Base-by-base conservation (phyloP, 768 basidiomycete species). In the Kwoniella sp. region DNA sequence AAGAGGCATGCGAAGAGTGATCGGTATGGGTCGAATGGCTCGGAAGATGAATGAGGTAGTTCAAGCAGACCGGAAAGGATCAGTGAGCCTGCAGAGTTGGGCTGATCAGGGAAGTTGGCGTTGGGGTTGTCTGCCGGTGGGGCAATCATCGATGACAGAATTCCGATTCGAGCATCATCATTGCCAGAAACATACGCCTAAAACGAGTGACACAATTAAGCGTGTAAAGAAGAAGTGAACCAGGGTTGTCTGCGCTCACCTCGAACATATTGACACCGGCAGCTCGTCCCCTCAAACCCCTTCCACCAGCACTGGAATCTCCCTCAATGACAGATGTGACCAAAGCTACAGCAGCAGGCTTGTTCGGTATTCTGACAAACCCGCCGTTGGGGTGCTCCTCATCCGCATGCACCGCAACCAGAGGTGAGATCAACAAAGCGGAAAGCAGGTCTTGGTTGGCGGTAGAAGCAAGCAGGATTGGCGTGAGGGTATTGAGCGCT, bases 271-370 rank as follows among this genome's bases (percentile, higher is more conserved):
- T 83, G 9, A 89, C 85, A 1, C 91, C 92, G 0, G 88, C 88
- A 2, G 86, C 86, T 44, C 95, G 84, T 27, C 80, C 72, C 89
- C 90, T 55, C 90, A 83, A 15, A 84, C 87, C 54, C 88, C 89
- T 26, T 73, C 86, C 87, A 24, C 82, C 74, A n/a, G 88, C 87
- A 69, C 88, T 87, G 77, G 91, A 90, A 81, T 96, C 94, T 1
- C 94, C 95, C 60, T 95, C 88, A 40, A 97, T 82, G 12, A 87
- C 87, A 17, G 92, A 84, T 64, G 90, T 88, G 0, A 95, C 86
- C 12, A 96, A 84, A 0, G 86, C 89, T 64, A 93, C 89, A 5
- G 95, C 84, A 0, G 90, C 90, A 2, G 90, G 88, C 17, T 89
- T 85, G 3, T 86, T 83, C 63, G 92, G 90, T 24, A 95, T 78